Conservation (phyloP, 1,284 basidiomycete species). For the Fomitiporia mediterranea region DNA sequence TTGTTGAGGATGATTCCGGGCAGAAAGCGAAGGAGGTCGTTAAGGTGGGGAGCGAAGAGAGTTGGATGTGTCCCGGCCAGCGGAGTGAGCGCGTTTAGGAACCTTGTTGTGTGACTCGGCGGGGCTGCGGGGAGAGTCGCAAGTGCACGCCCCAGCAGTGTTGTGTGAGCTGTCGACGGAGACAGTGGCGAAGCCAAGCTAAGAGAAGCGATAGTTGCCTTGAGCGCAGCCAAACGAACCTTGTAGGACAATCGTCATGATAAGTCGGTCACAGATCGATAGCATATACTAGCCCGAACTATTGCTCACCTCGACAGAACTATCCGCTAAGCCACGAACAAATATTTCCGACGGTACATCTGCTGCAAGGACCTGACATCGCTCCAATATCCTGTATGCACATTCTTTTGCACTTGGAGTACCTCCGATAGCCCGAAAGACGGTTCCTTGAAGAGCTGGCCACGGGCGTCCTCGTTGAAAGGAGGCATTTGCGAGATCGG, state of each 20-base stretch:
- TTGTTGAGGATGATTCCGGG: constrained; percentile 58
- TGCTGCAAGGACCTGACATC: constrained; percentile 16
- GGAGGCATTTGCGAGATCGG: constrained; percentile 66
- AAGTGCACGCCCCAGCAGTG: constrained; percentile 64
- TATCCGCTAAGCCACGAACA: constrained; percentile 14
- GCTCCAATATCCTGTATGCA: constrained; percentile 17
- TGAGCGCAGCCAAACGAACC: constrained; percentile 18
- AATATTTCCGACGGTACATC: constrained; percentile 19
- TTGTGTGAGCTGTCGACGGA: constrained; percentile 44
- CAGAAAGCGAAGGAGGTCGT: constrained; percentile 58
- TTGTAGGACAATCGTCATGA: no score
- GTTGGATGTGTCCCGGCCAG: constrained; percentile 61
- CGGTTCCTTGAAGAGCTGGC: constrained; percentile 69
- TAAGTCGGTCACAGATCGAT: not conserved
- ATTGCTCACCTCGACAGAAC: constrained; percentile 13
- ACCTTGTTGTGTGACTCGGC: constrained; percentile 44
- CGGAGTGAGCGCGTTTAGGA: constrained; percentile 66
- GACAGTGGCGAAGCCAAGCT: constrained; percentile 52
- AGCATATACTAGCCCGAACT: not conserved
- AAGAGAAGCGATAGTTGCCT: constrained; percentile 59
- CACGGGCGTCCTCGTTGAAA: constrained; percentile 71
- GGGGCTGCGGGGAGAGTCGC: constrained; percentile 47
- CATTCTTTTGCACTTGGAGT: constrained; percentile 7
- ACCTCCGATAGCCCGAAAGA: constrained; percentile 37
- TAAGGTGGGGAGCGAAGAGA: constrained; percentile 65